Evolutionary conservation across 2,329 filamentous ascomycete species (phyloP).

Genomic region (Cryphonectria parasitica): DNA sequence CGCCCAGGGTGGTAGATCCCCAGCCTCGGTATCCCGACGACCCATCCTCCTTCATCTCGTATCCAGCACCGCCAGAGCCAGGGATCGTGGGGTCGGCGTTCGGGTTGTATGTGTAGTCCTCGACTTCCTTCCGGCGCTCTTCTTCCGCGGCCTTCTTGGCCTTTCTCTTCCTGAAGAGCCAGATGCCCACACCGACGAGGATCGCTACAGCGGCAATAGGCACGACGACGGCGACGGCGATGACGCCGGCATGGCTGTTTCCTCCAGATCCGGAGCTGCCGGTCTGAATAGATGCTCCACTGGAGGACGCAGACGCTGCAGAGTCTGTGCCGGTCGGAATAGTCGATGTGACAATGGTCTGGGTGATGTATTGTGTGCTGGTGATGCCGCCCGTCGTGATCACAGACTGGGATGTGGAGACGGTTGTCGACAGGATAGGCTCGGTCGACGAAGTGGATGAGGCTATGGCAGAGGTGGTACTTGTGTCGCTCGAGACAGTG

Average conservation of each 20-base stretch:
- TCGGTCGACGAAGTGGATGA: constrained; percentile 7
- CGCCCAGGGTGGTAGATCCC: constrained; percentile 75
- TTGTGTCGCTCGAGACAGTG: background rate
- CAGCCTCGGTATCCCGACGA: constrained; percentile 88
- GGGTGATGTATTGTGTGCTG: constrained; percentile 26
- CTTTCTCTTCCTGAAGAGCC: constrained; percentile 88
- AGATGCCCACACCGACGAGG: constrained; percentile 75
- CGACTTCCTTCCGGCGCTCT: constrained; percentile 89
- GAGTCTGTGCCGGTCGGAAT: constrained; percentile 11
- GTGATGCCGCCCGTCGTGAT: constrained; percentile 16
- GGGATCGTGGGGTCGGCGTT: constrained; percentile 86
- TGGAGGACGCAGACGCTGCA: constrained; percentile 14
- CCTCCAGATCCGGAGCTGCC: constrained; percentile 43
- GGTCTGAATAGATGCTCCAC: constrained; percentile 30
- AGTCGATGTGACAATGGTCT: constrained; percentile 30
- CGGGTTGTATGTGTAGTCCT: constrained; percentile 98
- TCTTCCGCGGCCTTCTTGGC: constrained; percentile 84
- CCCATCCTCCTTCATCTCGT: constrained; percentile 79
- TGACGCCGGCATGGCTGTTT: constrained; percentile 68
- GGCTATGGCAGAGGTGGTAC: constrained; percentile 9
- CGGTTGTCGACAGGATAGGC: constrained; percentile 13
- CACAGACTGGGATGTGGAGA: constrained; percentile 18
- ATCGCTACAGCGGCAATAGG: constrained; percentile 87
- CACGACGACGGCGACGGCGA: constrained; percentile 91
- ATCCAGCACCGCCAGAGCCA: constrained; percentile 50